Evolutionary conservation across 2,329 filamentous ascomycete genomes (phyloP).

Genomic region (Penicillium sp.): DNA sequence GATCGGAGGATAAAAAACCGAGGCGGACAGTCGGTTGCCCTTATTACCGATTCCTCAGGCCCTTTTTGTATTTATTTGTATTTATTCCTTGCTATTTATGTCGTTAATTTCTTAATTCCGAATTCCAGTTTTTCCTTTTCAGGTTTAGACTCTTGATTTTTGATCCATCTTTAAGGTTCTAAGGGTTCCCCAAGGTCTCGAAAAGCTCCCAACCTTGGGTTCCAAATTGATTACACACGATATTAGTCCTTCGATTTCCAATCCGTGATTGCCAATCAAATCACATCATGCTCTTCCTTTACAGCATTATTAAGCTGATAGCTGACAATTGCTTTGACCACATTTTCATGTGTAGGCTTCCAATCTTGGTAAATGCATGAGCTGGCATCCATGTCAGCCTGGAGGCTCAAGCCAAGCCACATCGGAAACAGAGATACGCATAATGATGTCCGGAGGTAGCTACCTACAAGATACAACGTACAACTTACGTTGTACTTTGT

Average conservation of each 20-base stretch:
- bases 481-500: too few relatives aligned
- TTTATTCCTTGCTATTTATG: background rate
- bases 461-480: too few relatives aligned
- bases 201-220: background rate
- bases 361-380: background rate
- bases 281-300: background rate
- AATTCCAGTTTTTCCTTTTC: too few relatives aligned
- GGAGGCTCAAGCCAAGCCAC: constrained; percentile 7
- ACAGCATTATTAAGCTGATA: background rate
- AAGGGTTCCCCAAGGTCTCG: background rate
- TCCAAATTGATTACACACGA: background rate
- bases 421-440: background rate
- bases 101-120: background rate
- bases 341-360: background rate
- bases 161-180: background rate
- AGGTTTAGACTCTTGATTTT: background rate
- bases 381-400: constrained; percentile 2
- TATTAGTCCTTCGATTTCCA: constrained; percentile 2
- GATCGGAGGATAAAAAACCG: background rate
- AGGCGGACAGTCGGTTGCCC: constrained; percentile 4
- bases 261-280: constrained; percentile 3
- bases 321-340: constrained; percentile 1
- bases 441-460: too few relatives aligned
- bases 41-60: background rate
- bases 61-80: background rate